Evolutionary conservation across 2,329 filamentous ascomycete genomes (phyloP), one percentile per base, ranked within the genome.

Genomic region (Emmonsia crescens): DNA sequence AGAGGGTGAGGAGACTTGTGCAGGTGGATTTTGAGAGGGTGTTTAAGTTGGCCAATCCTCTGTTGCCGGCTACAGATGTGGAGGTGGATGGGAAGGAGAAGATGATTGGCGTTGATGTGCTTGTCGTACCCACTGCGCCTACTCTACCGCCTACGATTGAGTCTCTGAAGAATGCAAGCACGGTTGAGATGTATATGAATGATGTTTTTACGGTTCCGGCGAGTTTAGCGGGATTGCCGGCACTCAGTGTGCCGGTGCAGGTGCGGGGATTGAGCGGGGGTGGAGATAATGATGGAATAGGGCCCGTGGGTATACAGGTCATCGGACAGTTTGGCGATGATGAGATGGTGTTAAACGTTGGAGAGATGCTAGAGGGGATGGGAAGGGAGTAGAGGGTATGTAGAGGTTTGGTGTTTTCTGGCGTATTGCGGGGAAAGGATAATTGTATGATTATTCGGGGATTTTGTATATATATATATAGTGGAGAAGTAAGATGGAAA

Each of bases 181-280:
- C 82, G 0, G 76, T 96, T n/a, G 85, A 93, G 68, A 83, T 83
- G 1, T 97, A 96, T 71, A 89, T 89, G 79, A 96, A 94, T 70
- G 94, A 99, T 75, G 88, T 97, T 1, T 93, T 97, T 69, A 97
- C 94, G 0, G 93, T 99, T 1, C 94, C 94, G 1, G 91, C 93
- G 1, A 96, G 91, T 75, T 78, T 99, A 66, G 94, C 93, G 0
- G 94, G 94, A 0, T 77, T 99, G 61, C 94, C 94, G 2, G 89
- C 92, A 12, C 83, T 96, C 58, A 96, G 89, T 67, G 80, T 99
- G 12, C 93, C 94, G 0, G 79, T 88, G 65, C 73, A 75, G 21
- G 70, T 79, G 63, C 72, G 60, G 5, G 60, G 48, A 0, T 33
- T 52, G 14, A 3, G 2, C 29, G 57, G 62, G 8, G 38, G 49